phyloP scores from a whole-genome alignment of 2,329 filamentous ascomycete genomes.

The Aspergillus tamarii region DNA sequence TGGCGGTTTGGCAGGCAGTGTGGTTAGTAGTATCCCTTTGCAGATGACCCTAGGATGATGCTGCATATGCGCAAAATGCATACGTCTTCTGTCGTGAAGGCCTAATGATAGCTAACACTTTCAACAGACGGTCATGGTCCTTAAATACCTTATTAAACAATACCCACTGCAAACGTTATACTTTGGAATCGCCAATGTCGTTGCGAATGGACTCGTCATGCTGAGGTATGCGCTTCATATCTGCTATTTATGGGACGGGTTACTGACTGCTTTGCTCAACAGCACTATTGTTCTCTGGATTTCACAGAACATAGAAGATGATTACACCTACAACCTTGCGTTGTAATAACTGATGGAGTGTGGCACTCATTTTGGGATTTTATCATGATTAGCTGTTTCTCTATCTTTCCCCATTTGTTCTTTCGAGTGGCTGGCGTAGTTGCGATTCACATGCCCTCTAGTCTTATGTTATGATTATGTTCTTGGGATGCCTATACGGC shows the following conservation, averaged over 20 bases:
- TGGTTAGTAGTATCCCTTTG: conserved; percentile 50
- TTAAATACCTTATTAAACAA: conserved; percentile 67
- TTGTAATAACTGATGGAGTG: conserved; percentile 47
- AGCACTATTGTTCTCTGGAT: conserved; percentile 70
- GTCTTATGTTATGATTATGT: conserved; percentile 5
- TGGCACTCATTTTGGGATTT: not conserved
- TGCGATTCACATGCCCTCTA: conserved; percentile 5
- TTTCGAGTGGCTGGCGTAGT: conserved; percentile 7
- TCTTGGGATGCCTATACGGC: not conserved
- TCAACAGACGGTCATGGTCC: conserved; percentile 62
- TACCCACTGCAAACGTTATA: conserved; percentile 66
- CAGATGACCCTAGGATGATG: not conserved
- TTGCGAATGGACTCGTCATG: conserved; percentile 68
- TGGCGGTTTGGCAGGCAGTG: conserved; percentile 67
- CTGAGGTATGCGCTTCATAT: conserved; percentile 57
- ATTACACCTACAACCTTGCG: conserved; percentile 71
- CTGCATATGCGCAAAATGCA: not conserved
- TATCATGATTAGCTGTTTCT: not conserved
- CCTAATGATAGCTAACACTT: conserved; percentile 6
- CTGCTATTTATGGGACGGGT: not conserved
- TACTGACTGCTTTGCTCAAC: conserved; percentile 26
- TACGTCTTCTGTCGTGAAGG: not conserved
- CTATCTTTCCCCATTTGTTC: not conserved
- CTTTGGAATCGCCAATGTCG: conserved; percentile 68
- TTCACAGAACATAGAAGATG: conserved; percentile 73